Conservation (phyloP, 2,329 filamentous ascomycete genomes). For the Xylaria sp. region DNA sequence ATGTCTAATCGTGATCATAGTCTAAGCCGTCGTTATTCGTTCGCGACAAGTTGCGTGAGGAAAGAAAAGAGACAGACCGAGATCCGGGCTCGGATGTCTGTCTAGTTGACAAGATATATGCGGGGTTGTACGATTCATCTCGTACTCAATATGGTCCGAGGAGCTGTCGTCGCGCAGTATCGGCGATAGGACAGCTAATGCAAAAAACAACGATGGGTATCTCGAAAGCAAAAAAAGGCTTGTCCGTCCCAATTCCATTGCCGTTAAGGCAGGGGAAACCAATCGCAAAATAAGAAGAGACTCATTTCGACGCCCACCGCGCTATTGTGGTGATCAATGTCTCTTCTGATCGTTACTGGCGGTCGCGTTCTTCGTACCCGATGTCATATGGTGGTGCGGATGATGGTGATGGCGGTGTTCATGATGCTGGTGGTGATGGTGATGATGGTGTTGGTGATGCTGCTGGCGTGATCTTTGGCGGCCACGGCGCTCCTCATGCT, state of each 20-base stretch:
- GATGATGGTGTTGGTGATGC: slow-evolving; percentile 38
- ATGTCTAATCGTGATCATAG: slow-evolving; percentile 36
- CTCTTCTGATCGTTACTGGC: slow-evolving; percentile 43
- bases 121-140: slow-evolving; percentile 12
- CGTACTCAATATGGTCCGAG: slow-evolving; percentile 13
- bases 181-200: slow-evolving; percentile 33
- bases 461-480: slow-evolving; percentile 52
- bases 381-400: slow-evolving; percentile 38
- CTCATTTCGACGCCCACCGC: not conserved
- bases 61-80: not conserved
- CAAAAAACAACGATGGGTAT: slow-evolving; percentile 47
- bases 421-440: slow-evolving; percentile 29
- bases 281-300: not conserved
- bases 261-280: not conserved
- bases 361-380: slow-evolving; percentile 38
- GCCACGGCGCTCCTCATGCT: slow-evolving; percentile 53
- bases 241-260: not conserved
- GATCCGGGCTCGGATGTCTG: slow-evolving; percentile 18
- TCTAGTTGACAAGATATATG: slow-evolving; percentile 23
- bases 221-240: slow-evolving; percentile 33
- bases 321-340: slow-evolving; percentile 32
- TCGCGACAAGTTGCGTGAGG: not conserved
- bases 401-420: slow-evolving; percentile 45
- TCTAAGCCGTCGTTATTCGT: slow-evolving; percentile 17
- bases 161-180: slow-evolving; percentile 6